Evolutionary conservation across 2,329 filamentous ascomycete genomes (phyloP), one percentile per base, ranked within the genome.

Genomic region (Epichloe sylvatica): DNA sequence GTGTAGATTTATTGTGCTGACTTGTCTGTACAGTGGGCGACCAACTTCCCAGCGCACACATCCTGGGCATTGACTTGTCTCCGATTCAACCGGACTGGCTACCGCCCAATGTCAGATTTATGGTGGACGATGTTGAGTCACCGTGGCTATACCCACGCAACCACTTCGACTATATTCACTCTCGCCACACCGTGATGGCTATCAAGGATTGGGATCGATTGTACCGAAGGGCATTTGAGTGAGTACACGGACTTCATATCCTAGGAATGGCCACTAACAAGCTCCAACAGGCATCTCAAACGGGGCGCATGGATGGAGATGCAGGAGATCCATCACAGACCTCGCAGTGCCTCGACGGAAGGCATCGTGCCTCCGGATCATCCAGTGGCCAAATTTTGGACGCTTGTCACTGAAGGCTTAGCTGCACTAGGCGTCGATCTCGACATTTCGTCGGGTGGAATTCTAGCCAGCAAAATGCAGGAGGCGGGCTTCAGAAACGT

Each of bases 81-180:
- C 71, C 72, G 2, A 75, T 75, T 36, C 71, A 75, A 55, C 71
- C 72, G 1, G 64, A 67, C 40, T 72, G 70, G 69, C 61, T 79
- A 11, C 77, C 76, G 4, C 72, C 75, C 3, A 80, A 79, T 54
- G 68, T 77, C 19, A 67, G 67, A 23, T 79, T 78, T 55, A 64
- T 76, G 57, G 68, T 80, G 11, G 77, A 81, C 51, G 77, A 81
- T 53, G 68, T 75, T 25, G 77, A 81, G 60, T 70, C 69, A 50
- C 67, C 70, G 4, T 81, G 77, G 77, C 60, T 78, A 15, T 70
- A 77, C 52, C 71, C 73, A 5, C 57, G 60, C 4, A 71, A 77
- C 52, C 69, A 74, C 47, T 81, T 80, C 49, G 77, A 82, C 59
- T 80, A 78, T 51, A 71, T 82, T 35, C 78, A 81, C 57, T 71